A percentile compares a stretch with the other conserved stretches of the same genome.
Evolutionary conservation across 768 basidiomycete genomes (phyloP).

Genomic region (Pulveroboletus sp.): DNA sequence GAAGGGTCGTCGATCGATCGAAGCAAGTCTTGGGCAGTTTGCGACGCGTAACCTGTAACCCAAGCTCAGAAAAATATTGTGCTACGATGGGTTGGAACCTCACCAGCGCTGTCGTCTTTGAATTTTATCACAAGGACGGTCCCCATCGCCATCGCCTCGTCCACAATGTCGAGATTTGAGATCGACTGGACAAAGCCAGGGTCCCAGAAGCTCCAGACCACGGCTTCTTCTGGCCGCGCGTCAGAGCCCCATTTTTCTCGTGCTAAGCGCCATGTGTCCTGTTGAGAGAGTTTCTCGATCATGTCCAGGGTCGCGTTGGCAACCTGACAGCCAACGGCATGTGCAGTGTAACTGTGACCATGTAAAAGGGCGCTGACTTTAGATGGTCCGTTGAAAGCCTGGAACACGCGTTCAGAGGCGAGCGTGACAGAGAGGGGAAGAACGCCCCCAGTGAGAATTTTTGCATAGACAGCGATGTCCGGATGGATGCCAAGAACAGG

Average conservation of each 20-base stretch:
- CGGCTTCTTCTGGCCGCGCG: slow-evolving; percentile 10
- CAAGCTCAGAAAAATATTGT: not conserved
- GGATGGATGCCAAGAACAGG: slow-evolving; percentile 71
- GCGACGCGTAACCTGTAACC: slow-evolving; percentile 51
- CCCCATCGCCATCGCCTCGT: slow-evolving; percentile 84
- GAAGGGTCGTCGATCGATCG: slow-evolving; percentile 42
- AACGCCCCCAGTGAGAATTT: slow-evolving; percentile 90
- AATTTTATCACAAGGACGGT: slow-evolving; percentile 82
- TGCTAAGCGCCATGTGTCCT: slow-evolving; percentile 60
- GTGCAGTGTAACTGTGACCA: slow-evolving; percentile 95
- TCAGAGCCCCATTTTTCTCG: slow-evolving; percentile 52
- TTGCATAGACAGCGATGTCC: slow-evolving; percentile 90
- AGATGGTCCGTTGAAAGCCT: slow-evolving; percentile 67
- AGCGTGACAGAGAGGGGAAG: slow-evolving; percentile 86
- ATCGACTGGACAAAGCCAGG: slow-evolving; percentile 63
- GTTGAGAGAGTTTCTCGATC: slow-evolving; percentile 47
- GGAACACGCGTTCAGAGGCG: slow-evolving; percentile 76
- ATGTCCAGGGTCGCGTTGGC: slow-evolving; percentile 77
- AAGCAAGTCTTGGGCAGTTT: slow-evolving; percentile 64
- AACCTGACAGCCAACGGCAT: slow-evolving; percentile 89
- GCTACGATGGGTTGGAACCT: slow-evolving; percentile 10
- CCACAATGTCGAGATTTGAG: slow-evolving; percentile 53
- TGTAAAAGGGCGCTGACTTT: slow-evolving; percentile 90
- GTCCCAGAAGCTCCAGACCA: slow-evolving; percentile 89
- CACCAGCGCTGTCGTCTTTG: slow-evolving; percentile 54